Evolutionary conservation across 495 filamentous ascomycete genomes (phyloP).

Genomic region (Astrothelium subdiscretum): DNA sequence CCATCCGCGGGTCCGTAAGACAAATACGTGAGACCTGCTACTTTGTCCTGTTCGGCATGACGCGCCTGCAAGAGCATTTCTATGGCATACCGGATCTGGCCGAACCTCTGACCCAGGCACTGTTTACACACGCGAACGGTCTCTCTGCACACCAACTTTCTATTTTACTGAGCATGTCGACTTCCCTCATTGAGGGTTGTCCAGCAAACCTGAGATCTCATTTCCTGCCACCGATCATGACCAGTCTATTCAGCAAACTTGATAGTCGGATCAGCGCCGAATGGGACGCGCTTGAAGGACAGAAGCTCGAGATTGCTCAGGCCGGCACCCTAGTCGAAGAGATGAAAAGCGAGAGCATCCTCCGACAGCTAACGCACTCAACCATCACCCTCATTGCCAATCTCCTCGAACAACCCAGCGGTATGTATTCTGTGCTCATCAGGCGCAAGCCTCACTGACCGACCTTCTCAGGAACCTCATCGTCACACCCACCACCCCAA

Average conservation of each 20-base stretch:
- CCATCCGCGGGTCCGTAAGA: constrained; percentile 75
- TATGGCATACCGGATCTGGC: constrained; percentile 81
- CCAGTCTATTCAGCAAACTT: constrained; percentile 71
- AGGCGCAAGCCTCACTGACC: neutral
- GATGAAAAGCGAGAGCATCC: constrained; percentile 95
- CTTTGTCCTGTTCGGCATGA: constrained; percentile 88
- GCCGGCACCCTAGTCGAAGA: constrained; percentile 72
- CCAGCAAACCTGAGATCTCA: constrained; percentile 62
- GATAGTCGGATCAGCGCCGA: constrained; percentile 76
- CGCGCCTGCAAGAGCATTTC: constrained; percentile 71
- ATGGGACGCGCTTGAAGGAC: constrained; percentile 60
- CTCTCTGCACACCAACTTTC: constrained; percentile 90
- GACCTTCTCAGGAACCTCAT: constrained; percentile 26
- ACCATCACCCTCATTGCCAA: constrained; percentile 83
- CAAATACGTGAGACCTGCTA: constrained; percentile 88
- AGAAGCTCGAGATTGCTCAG: constrained; percentile 49
- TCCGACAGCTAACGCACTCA: constrained; percentile 85
- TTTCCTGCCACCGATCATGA: constrained; percentile 78
- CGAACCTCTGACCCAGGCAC: constrained; percentile 65
- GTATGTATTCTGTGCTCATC: neutral
- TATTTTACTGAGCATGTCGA: constrained; percentile 72
- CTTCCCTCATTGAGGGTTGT: constrained; percentile 82
- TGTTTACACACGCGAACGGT: constrained; percentile 72
- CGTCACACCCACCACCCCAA: constrained; percentile 35
- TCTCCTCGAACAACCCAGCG: constrained; percentile 51